phyloP scores from a whole-genome alignment of 495 filamentous ascomycete genomes.

The Tetracladium setigerum region DNA sequence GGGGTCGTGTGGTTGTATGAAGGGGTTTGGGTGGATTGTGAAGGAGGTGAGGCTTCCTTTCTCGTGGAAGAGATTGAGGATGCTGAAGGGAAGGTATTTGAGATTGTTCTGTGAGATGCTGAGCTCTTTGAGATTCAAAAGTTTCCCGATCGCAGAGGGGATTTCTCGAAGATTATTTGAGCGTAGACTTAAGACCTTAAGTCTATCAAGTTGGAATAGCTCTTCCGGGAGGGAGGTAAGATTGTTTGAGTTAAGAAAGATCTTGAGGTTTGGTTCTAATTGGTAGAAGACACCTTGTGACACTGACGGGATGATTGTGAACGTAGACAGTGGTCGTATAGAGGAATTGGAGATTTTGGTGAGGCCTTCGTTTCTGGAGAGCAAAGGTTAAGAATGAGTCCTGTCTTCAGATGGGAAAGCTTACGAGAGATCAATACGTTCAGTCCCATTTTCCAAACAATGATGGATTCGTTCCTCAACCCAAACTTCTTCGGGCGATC shows the following conservation, averaged over 20 bases:
- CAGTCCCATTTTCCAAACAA: conserved; percentile 53
- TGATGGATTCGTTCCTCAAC: conserved; percentile 34
- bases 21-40: conserved; percentile 40
- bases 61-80: conserved; percentile 49
- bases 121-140: conserved; percentile 55
- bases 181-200: conserved; percentile 66
- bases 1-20: conserved; percentile 27
- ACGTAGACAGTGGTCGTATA: conserved; percentile 49
- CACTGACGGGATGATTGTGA: conserved; percentile 42
- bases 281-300: conserved; percentile 10
- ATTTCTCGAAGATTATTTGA: conserved; percentile 59
- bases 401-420: conserved; percentile 18
- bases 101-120: conserved; percentile 69
- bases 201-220: conserved; percentile 44
- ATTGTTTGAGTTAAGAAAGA: conserved; percentile 58
- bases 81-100: conserved; percentile 60
- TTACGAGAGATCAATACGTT: conserved; percentile 60
- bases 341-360: conserved; percentile 33
- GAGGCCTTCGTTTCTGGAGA: conserved; percentile 27
- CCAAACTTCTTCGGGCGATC: conserved; percentile 19
- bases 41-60: conserved; percentile 29
- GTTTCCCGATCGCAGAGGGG: conserved; percentile 54
- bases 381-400: background rate
- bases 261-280: conserved; percentile 43
- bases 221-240: conserved; percentile 43